phyloP scores from a whole-genome alignment of 2,329 filamentous ascomycete species.

The Botrytis byssoidea region DNA sequence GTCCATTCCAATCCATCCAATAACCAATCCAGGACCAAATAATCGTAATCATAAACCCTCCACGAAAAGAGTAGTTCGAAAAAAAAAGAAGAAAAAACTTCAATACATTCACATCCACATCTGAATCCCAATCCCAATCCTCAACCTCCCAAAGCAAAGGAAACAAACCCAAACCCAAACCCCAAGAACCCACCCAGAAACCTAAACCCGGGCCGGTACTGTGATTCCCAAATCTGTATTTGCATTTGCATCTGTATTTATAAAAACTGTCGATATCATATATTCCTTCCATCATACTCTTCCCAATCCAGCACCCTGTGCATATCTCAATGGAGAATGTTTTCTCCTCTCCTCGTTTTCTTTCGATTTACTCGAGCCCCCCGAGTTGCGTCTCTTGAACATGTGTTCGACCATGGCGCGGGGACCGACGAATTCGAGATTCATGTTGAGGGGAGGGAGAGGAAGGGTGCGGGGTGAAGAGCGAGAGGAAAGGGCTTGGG shows the following conservation, averaged over 20 bases:
- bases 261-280: background rate
- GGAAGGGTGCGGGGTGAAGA: constrained; percentile 42
- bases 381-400: constrained; percentile 51
- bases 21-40: background rate
- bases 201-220: background rate
- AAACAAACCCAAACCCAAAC: background rate
- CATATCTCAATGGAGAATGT: constrained; percentile 27
- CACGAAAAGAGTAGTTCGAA: background rate
- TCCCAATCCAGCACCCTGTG: constrained; percentile 16
- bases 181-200: background rate
- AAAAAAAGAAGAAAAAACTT: background rate
- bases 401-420: constrained; percentile 63
- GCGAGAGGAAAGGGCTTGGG: constrained; percentile 31
- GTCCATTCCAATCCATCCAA: background rate
- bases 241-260: background rate
- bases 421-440: constrained; percentile 61
- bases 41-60: background rate
- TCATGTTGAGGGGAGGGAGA: constrained; percentile 47
- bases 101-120: background rate
- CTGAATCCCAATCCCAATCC: background rate
- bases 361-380: constrained; percentile 28
- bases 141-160: too few species aligned
- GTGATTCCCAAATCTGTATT: constrained; percentile 9
- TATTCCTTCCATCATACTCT: background rate
- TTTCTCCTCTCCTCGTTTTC: constrained; percentile 18